phyloP scores from a whole-genome alignment of 768 basidiomycete species.

The Lactarius tabidus region DNA sequence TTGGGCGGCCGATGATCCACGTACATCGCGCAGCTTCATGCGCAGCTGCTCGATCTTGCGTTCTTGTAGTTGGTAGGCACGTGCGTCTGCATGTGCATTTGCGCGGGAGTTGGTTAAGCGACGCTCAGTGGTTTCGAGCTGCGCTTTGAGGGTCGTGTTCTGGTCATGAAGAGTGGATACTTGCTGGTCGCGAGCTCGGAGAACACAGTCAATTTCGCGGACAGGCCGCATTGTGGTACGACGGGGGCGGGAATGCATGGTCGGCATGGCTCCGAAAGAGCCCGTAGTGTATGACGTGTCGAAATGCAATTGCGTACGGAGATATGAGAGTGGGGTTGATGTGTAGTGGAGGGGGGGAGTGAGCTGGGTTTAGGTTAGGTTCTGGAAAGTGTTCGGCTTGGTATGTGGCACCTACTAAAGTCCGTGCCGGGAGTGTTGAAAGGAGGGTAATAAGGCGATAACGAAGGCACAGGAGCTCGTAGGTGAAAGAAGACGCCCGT shows the following conservation, averaged over 20 bases:
- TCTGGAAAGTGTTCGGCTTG: neutral
- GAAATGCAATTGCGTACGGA: neutral
- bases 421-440: conserved; percentile 1
- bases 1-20: conserved; percentile 9
- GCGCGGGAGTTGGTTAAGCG: conserved; percentile 23
- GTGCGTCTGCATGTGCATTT: conserved; percentile 18
- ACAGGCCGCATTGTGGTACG: conserved; percentile 19
- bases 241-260: conserved; percentile 19
- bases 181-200: conserved; percentile 23
- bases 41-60: conserved; percentile 25
- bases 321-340: neutral
- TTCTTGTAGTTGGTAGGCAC: conserved; percentile 21
- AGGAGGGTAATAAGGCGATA: neutral
- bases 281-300: neutral
- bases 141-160: conserved; percentile 9
- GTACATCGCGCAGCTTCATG: conserved; percentile 19
- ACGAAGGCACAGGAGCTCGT: neutral
- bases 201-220: conserved; percentile 20
- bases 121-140: conserved; percentile 16
- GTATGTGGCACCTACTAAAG: conserved; percentile 14
- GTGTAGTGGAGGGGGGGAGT: neutral
- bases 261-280: conserved; percentile 5
- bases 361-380: neutral
- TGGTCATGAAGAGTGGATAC: conserved; percentile 21
- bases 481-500: neutral